Base-by-base conservation (phyloP, 495 filamentous ascomycete genomes). In the Talaromyces borbonicus region DNA sequence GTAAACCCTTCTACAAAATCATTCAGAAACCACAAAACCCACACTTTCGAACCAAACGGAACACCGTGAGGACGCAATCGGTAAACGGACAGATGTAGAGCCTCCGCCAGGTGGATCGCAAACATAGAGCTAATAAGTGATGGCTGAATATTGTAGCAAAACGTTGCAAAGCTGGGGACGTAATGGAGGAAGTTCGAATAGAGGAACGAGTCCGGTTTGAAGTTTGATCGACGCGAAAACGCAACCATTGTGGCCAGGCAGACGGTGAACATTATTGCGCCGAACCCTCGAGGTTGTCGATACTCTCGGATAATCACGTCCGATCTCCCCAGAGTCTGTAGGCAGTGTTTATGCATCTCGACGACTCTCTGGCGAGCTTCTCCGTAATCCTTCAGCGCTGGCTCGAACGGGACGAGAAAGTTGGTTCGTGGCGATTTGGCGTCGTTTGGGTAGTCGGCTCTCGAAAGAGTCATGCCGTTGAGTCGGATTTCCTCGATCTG, bases 311-410 rank as follows among this genome's bases (percentile, higher is more conserved):
- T 65, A 0, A 60, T 68, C 43, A 81, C 69, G 20, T 73, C 67
- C 46, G 71, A 78, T 35, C 74, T 62, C 8, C 71, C 69, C 0
- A 88, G 71, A 0, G 56, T 69, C 14, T 59, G 43, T 3, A 77
- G 59, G 12, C 77, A 73, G 3, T 78, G 73, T 35, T 72, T 57
- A 58, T 84, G 80, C 78, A 92, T 80, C 11, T 75, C 74, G 48
- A 87, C 76, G 23, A 87, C 61, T 27, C 80, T 74, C 32, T 71
- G 57, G 25, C 86, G 75, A 0, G 81, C 64, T 37, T 88, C 83
- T 16, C 63, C 61, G 61, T 74, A 71, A 20, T 67, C 66, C 29
- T 62, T 61, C 72, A 89, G 69, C 0, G 80, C 76, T 3, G 84
- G 84, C 8, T 71, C 57, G 46, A 89, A 59, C 8, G 80, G 73